Base-by-base conservation (phyloP, 805 yeast species). In the Starmerella sp. region DNA sequence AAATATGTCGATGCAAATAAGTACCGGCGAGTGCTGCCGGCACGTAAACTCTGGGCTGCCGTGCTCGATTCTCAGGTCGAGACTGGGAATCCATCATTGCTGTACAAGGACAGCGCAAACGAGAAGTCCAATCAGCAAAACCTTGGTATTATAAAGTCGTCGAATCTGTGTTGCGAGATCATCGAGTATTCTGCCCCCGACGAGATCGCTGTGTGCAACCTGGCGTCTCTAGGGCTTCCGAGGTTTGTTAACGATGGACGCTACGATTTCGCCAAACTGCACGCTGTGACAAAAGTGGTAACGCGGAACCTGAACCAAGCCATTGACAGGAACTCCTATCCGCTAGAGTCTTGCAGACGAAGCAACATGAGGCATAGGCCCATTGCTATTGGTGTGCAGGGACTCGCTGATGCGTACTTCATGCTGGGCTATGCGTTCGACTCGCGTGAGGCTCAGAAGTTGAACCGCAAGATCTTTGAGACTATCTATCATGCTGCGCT, bases 41-140 rank as follows among this genome's bases (percentile, higher is more conserved):
- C 97, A 15, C 95, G 88, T 66, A 83, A 82, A 66, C 72, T 90
- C 39, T 90, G 97, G 96, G 75, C 79, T 57, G 82, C 88, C 31
- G 87, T 90, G 52, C 69, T 90, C 54, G 89, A 86, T 63, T 80
- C 96, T 17, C 97, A 90, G 71, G 84, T 90, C 30, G 96, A 90
- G 69, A 90, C 97, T 2, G 97, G 97, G 50, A 85, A 84, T 57
- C 97, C 97, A 14, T 90, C 86, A 71, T 80, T 90, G 80, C 73
- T 91, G n/a, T 90, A 86, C 74, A 91, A 90, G 65, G 97, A 90
- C 72, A 79, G 95, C n/a, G 86, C 96, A 72, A 90, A 90, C 69
- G 59, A 65, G 39, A 88, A 89, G 68, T 79, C 89, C 45, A 91
- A 91, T 69, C 97, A 90, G 68, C 79, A 85, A 72, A 89, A 90